Conservation (phyloP, 306 rosid genomes). For the Begonia fuchsioides region DNA sequence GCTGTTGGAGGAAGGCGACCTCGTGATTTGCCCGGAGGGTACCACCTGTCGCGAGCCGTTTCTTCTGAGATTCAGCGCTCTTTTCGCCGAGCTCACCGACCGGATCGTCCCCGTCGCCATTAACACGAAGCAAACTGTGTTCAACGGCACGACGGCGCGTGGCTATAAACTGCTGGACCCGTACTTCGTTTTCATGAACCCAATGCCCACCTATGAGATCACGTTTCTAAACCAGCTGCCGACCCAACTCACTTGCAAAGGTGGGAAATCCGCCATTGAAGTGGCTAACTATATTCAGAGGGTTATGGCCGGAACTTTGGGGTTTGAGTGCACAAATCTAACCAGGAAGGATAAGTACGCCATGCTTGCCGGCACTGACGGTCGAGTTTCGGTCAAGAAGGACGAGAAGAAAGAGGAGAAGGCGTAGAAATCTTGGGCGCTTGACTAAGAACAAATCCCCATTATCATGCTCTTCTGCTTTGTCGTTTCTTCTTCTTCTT, state of each 20-base stretch:
- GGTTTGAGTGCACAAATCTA: conserved; percentile 82
- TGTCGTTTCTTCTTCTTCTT: too few relatives aligned
- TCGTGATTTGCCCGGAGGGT: conserved; percentile 88
- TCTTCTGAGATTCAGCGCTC: conserved; percentile 70
- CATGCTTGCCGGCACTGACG: conserved; percentile 80
- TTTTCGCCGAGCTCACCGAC: conserved; percentile 71
- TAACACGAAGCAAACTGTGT: conserved; percentile 73
- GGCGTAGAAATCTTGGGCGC: too few relatives aligned
- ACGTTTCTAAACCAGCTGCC: conserved; percentile 76
- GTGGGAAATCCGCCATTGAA: conserved; percentile 67
- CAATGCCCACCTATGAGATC: conserved; percentile 66
- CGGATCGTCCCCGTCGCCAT: conserved; percentile 88
- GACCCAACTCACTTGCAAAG: conserved; percentile 50
- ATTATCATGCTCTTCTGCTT: too few relatives aligned
- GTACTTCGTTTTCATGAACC: conserved; percentile 90
- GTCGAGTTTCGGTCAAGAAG: conserved; percentile 40
- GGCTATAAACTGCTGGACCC: conserved; percentile 76
- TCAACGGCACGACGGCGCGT: conserved; percentile 57
- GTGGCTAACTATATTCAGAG: conserved; percentile 83
- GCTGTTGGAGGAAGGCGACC: conserved; percentile 73
- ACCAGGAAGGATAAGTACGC: conserved; percentile 85
- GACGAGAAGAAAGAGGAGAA: conserved; percentile 9
- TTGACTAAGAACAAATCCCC: too few relatives aligned
- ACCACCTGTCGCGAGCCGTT: conserved; percentile 87
- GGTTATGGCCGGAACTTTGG: conserved; percentile 68